A percentile compares a stretch with the other conserved stretches of the same genome.
Conservation (phyloP, 495 filamentous ascomycete genomes). For the Talaromyces borbonicus region DNA sequence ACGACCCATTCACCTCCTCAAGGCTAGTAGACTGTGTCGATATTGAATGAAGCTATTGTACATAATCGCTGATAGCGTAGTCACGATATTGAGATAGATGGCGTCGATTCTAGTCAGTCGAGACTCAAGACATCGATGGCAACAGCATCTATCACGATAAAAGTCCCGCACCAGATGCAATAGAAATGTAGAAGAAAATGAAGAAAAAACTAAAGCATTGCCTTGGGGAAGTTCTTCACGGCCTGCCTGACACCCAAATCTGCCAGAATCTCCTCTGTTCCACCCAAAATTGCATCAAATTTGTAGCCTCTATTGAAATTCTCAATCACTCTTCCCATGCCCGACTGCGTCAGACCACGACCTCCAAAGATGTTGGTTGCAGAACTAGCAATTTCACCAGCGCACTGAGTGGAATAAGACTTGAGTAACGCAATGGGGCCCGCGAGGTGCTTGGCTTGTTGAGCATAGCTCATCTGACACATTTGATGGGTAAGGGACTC, state of each 20-base stretch:
- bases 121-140: too few relatives aligned
- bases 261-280: conserved; percentile 74
- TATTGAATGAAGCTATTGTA: conserved; percentile 9
- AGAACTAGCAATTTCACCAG: conserved; percentile 74
- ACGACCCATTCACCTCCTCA: too few relatives aligned
- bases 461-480: conserved; percentile 70
- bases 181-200: neutral
- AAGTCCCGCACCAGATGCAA: too few relatives aligned
- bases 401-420: conserved; percentile 62
- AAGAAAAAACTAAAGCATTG: conserved; percentile 51
- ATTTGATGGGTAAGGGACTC: conserved; percentile 81
- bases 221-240: conserved; percentile 72
- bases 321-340: conserved; percentile 76
- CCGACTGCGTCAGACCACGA: conserved; percentile 66
- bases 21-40: neutral
- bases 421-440: conserved; percentile 81
- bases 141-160: too few relatives aligned
- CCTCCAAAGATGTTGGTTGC: conserved; percentile 83
- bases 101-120: too few relatives aligned
- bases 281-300: conserved; percentile 81
- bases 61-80: too few relatives aligned
- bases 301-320: conserved; percentile 79
- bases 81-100: too few relatives aligned
- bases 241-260: conserved; percentile 79
- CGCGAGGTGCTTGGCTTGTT: conserved; percentile 66